Conservation (phyloP, 768 basidiomycete species). For the Lentinula guzmanii region DNA sequence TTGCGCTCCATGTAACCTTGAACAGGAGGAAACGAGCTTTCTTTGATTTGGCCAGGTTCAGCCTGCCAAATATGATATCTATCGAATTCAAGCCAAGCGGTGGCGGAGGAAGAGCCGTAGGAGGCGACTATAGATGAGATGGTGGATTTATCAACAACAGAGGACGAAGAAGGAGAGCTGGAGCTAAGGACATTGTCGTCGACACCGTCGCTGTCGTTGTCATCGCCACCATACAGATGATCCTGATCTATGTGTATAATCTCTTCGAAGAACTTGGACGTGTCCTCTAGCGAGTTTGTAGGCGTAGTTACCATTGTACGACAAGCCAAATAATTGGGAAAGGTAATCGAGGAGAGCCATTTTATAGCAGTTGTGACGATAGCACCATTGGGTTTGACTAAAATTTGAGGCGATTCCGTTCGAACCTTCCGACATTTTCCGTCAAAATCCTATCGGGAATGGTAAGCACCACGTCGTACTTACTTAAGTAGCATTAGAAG, state of each 20-base stretch:
- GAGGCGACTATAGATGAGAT: slow-evolving; percentile 52
- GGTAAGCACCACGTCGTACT: too few relatives aligned
- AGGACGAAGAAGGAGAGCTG: background rate
- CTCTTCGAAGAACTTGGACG: too few relatives aligned
- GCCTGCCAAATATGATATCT: slow-evolving; percentile 43
- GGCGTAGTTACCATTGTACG: too few relatives aligned
- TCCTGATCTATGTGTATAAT: background rate
- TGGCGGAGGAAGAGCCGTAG: slow-evolving; percentile 64
- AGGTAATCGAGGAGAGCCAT: too few relatives aligned
- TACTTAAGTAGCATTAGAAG: too few relatives aligned
- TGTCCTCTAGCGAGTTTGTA: too few relatives aligned
- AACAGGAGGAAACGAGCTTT: slow-evolving; percentile 40
- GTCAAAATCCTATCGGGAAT: background rate
- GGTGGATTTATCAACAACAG: slow-evolving; percentile 18
- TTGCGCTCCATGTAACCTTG: slow-evolving; percentile 54
- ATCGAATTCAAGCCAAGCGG: slow-evolving; percentile 64
- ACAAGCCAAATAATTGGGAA: too few relatives aligned
- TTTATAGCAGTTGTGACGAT: too few relatives aligned
- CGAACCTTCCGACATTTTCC: background rate
- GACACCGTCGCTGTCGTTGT: background rate
- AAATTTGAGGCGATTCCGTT: too few relatives aligned
- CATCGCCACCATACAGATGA: background rate
- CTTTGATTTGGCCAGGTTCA: slow-evolving; percentile 9
- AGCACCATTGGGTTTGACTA: too few relatives aligned
- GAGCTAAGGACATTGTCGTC: background rate